These are phyloP conservation scores for Anthoceros angustus DNA, from an alignment of 225 moss, liverwort and hornwort species.

Conservation along the genomic window DNA sequence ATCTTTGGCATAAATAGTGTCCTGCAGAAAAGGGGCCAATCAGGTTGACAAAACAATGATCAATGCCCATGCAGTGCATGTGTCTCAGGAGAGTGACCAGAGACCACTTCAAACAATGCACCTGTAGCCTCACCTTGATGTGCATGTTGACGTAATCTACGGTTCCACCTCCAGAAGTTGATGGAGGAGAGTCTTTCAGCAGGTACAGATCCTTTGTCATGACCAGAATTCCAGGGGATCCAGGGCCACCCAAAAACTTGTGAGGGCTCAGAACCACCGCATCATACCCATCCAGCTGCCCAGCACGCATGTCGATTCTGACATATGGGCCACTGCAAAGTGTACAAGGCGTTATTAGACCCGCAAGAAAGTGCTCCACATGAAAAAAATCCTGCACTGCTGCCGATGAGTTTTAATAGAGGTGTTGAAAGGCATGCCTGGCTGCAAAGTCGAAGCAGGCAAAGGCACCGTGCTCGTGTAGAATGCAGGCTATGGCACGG, in stretches of 20 bases:
- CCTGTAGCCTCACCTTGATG: slow-evolving; percentile 13
- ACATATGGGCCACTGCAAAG: slow-evolving; percentile 27
- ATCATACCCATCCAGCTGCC: slow-evolving; percentile 22
- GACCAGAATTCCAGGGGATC: slow-evolving; percentile 20
- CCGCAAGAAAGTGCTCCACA: too few relatives aligned
- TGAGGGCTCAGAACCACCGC: slow-evolving; percentile 29
- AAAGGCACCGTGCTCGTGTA: slow-evolving; percentile 23
- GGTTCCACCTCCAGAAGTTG: slow-evolving; percentile 25
- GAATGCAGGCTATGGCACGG: slow-evolving; percentile 13
- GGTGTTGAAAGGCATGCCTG: slow-evolving; percentile 11
- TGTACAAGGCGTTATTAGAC: too few relatives aligned
- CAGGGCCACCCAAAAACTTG: slow-evolving; percentile 37
- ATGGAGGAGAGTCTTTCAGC: slow-evolving; percentile 9
- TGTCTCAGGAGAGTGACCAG: too few relatives aligned
- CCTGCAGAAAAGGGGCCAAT: slow-evolving; percentile 7
- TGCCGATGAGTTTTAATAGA: background rate
- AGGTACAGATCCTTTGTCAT: slow-evolving; percentile 24
- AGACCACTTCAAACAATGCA: too few relatives aligned
- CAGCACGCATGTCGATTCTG: slow-evolving; percentile 26
- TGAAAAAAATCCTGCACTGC: background rate
- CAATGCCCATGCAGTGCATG: background rate
- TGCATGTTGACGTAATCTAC: slow-evolving; percentile 9
- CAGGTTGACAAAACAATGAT: background rate
- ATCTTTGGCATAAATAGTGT: slow-evolving; percentile 14
- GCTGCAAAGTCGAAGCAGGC: slow-evolving; percentile 40